These are phyloP conservation scores for Penicillium brasilianum DNA, from an alignment of 2,329 filamentous ascomycete genomes.

Conservation along the genomic window DNA sequence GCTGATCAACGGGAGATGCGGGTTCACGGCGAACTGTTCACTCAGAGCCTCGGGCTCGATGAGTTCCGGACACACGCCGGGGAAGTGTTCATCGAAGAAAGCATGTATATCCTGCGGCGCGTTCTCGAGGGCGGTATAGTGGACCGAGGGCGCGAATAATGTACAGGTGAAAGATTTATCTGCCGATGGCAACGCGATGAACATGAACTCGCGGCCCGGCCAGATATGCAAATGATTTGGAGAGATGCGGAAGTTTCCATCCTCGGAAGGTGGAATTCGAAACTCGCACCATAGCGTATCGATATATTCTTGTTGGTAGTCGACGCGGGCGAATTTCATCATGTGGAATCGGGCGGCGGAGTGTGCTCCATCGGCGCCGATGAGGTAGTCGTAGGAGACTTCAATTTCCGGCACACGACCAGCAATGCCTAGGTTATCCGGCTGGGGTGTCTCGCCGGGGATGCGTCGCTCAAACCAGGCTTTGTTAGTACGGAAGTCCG, in stretches of 20 bases:
- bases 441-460: slow-evolving; percentile 37
- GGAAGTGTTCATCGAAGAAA: slow-evolving; percentile 86
- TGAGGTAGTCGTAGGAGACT: slow-evolving; percentile 86
- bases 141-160: slow-evolving; percentile 77
- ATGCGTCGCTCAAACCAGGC: slow-evolving; percentile 80
- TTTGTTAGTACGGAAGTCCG: slow-evolving; percentile 76
- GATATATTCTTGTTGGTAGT: slow-evolving; percentile 93
- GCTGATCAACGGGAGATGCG: slow-evolving; percentile 88
- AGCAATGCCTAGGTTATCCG: slow-evolving; percentile 40
- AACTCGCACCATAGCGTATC: slow-evolving; percentile 99
- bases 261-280: slow-evolving; percentile 66
- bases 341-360: slow-evolving; percentile 88
- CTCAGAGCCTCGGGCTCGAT: slow-evolving; percentile 67
- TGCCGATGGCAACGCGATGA: slow-evolving; percentile 89
- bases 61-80: slow-evolving; percentile 72
- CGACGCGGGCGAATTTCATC: slow-evolving; percentile 92
- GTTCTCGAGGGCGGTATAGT: slow-evolving; percentile 71
- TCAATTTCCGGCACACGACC: slow-evolving; percentile 73
- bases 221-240: slow-evolving; percentile 97
- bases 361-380: slow-evolving; percentile 94
- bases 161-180: slow-evolving; percentile 96
- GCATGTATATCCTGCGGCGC: slow-evolving; percentile 72
- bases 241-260: slow-evolving; percentile 74
- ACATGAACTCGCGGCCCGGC: slow-evolving; percentile 95
- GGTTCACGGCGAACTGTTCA: slow-evolving; percentile 77